Evolutionary conservation across 176 grass and related monocot genomes (phyloP).

Genomic region (Ampelocalamus luodianensis): DNA sequence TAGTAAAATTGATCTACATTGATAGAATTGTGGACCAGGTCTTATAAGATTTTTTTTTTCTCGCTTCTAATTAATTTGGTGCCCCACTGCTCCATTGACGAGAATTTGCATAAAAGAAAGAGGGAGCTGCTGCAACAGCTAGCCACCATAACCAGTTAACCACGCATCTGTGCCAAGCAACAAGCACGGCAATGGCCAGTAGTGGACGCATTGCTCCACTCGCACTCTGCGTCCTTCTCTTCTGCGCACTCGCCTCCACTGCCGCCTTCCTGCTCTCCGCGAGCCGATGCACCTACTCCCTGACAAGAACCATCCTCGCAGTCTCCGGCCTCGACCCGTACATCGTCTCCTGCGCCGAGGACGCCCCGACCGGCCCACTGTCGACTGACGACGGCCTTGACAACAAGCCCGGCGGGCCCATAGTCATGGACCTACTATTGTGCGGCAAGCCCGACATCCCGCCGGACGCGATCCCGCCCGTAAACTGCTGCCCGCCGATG

Average conservation of each 20-base stretch:
- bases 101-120: too few relatives aligned
- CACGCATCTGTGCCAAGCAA: not conserved
- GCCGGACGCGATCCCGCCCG: conserved; percentile 20
- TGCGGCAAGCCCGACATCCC: conserved; percentile 35
- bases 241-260: not conserved
- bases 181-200: conserved; percentile 6
- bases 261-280: not conserved
- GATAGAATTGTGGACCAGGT: too few relatives aligned
- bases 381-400: not conserved
- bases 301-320: conserved; percentile 28
- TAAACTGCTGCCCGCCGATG: conserved; percentile 45
- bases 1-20: too few relatives aligned
- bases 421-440: conserved; percentile 3
- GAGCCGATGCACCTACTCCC: conserved; percentile 17
- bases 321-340: conserved; percentile 33
- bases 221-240: not conserved
- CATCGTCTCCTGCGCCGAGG: conserved; percentile 23
- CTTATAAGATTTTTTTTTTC: too few relatives aligned
- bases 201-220: not conserved
- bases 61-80: too few relatives aligned
- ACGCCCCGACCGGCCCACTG: not conserved
- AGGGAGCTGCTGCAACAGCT: not conserved
- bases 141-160: not conserved
- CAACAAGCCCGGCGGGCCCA: not conserved
- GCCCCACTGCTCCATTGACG: too few relatives aligned